A percentile compares a stretch with the other conserved stretches of the same genome.
Evolutionary conservation across 2,329 filamentous ascomycete genomes (phyloP).

Genomic region (Cercospora sp.): DNA sequence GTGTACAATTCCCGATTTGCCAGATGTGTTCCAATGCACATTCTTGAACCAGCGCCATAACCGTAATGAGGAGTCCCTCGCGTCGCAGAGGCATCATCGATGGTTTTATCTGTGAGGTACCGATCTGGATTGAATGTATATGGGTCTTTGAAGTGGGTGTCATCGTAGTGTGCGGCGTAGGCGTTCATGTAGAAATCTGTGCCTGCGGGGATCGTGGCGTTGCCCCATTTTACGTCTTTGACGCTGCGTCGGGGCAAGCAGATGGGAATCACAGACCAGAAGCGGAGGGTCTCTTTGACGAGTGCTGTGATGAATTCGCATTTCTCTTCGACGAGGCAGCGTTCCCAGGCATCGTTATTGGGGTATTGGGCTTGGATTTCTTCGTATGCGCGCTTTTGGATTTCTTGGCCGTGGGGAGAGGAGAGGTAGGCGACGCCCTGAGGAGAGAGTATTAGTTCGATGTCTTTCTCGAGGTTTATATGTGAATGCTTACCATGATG

Average conservation of each 20-base stretch:
- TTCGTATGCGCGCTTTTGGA: conserved; percentile 67
- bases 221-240: conserved; percentile 69
- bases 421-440: conserved; percentile 69
- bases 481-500: conserved; percentile 56
- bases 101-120: conserved; percentile 58
- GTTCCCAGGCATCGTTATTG: conserved; percentile 72
- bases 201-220: conserved; percentile 67
- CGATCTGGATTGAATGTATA: conserved; percentile 67
- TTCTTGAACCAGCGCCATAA: conserved; percentile 48
- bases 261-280: conserved; percentile 77
- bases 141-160: conserved; percentile 65
- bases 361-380: conserved; percentile 73
- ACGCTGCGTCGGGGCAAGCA: conserved; percentile 71
- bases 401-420: conserved; percentile 64
- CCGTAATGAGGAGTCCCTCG: conserved; percentile 52
- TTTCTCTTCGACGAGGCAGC: conserved; percentile 71
- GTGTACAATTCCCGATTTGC: conserved; percentile 47
- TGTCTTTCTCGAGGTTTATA: neutral
- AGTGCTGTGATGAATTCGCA: conserved; percentile 74
- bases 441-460: neutral
- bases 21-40: conserved; percentile 45
- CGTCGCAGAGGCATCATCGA: conserved; percentile 42
- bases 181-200: conserved; percentile 82
- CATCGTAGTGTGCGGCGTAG: conserved; percentile 73
- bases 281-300: conserved; percentile 75